Conservation (phyloP, 495 filamentous ascomycete genomes). For the Penicillium salamii region DNA sequence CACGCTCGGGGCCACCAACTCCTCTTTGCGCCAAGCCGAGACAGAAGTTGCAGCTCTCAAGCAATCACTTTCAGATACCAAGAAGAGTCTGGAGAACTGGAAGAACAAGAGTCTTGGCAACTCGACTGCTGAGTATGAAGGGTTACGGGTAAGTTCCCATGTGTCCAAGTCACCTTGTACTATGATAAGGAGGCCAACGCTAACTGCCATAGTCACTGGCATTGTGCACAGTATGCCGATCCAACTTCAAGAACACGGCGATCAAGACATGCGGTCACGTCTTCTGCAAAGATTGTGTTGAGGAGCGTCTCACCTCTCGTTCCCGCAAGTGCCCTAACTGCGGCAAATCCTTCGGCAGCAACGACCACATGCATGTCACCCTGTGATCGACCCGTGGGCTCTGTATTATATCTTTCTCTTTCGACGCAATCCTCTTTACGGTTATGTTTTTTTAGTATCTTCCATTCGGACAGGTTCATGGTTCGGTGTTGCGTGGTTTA, state of each 20-base stretch:
- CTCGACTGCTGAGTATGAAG: conserved; percentile 75
- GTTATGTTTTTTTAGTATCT: conserved; percentile 22
- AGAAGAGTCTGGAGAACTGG: conserved; percentile 76
- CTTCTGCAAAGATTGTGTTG: conserved; percentile 87
- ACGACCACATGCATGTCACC: conserved; percentile 73
- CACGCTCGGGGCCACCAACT: conserved; percentile 45
- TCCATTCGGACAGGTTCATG: conserved; percentile 35
- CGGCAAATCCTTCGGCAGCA: conserved; percentile 81
- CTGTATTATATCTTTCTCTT: conserved; percentile 40
- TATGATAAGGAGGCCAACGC: conserved; percentile 16
- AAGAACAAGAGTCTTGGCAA: conserved; percentile 77
- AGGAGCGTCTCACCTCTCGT: conserved; percentile 79
- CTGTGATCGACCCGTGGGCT: conserved; percentile 33
- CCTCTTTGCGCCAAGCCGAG: conserved; percentile 67
- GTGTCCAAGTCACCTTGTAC: conserved; percentile 1
- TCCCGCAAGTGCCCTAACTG: conserved; percentile 95
- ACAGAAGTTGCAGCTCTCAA: conserved; percentile 70
- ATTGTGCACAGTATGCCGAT: conserved; percentile 84
- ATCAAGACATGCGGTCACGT: conserved; percentile 95
- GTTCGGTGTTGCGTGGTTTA: conserved; percentile 41
- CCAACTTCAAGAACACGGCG: conserved; percentile 88
- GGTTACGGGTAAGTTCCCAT: conserved; percentile 68
- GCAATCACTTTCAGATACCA: conserved; percentile 67
- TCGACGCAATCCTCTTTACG: conserved; percentile 11
- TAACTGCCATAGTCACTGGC: conserved; percentile 64